Percentiles rank a stretch among this genome's conserved stretches.
phyloP scores from a whole-genome alignment of 176 grass and related monocot genomes.

The Poa pratensis region DNA sequence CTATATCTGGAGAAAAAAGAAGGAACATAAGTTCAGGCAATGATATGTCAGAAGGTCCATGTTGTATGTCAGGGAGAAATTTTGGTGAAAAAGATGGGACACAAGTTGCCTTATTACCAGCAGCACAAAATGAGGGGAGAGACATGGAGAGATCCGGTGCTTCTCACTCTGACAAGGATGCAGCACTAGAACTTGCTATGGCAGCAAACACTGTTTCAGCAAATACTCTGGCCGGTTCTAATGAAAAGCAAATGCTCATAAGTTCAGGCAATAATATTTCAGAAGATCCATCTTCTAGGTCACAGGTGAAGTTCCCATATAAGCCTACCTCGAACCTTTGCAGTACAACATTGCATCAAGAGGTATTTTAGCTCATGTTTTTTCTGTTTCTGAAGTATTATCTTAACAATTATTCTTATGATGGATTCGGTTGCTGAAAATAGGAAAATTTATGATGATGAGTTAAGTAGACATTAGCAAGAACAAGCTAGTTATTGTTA shows the following conservation, averaged over 20 bases:
- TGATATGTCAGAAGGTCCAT: conserved; percentile 42
- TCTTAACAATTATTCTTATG: conserved; percentile 3
- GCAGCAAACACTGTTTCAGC: conserved; percentile 9
- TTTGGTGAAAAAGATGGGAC: conserved; percentile 23
- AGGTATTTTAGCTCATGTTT: conserved; percentile 40
- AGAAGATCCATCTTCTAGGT: conserved; percentile 41
- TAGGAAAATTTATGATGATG: not conserved
- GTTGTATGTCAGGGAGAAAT: conserved; percentile 35
- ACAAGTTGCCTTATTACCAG: not conserved
- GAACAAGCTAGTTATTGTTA: conserved; percentile 1
- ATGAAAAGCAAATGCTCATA: conserved; percentile 24
- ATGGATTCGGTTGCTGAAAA: not conserved
- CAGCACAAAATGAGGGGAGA: conserved; percentile 26
- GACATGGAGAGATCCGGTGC: not conserved
- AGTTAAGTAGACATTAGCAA: conserved; percentile 18
- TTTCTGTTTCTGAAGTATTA: not conserved
- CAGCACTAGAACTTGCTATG: conserved; percentile 8
- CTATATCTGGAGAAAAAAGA: conserved; percentile 33
- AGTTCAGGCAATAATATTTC: conserved; percentile 28
- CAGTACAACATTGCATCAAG: conserved; percentile 6
- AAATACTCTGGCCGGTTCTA: not conserved
- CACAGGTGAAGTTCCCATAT: not conserved
- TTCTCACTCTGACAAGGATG: conserved; percentile 8
- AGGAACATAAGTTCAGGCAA: conserved; percentile 4
- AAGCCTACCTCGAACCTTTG: conserved; percentile 24